Conservation (phyloP, 768 basidiomycete species). For the Clitopilus passeckerianus region DNA sequence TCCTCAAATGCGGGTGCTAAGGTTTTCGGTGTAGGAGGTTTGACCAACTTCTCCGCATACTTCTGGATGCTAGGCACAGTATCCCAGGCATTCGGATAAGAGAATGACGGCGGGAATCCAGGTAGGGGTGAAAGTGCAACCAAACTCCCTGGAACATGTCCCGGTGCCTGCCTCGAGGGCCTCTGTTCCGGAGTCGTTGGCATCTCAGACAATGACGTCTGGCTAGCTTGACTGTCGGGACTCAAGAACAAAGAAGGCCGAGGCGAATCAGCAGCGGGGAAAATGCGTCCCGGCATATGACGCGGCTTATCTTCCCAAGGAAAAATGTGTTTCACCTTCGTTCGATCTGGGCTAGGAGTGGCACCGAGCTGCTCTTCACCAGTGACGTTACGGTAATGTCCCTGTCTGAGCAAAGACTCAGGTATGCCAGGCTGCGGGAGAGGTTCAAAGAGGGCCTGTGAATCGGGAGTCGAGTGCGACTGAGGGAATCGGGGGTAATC, state of each 20-base stretch:
- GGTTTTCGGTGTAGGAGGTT: conserved; percentile 37
- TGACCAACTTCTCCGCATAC: conserved; percentile 60
- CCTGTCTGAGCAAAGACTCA: conserved; percentile 59
- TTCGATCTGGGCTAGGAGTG: conserved; percentile 59
- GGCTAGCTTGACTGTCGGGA: conserved; percentile 22
- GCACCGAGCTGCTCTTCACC: conserved; percentile 37
- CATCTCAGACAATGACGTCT: conserved; percentile 23
- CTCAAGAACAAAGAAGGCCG: conserved; percentile 40
- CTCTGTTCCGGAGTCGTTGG: conserved; percentile 31
- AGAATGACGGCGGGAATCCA: conserved; percentile 53
- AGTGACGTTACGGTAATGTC: conserved; percentile 66
- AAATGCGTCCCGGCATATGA: conserved; percentile 62
- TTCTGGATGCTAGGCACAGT: conserved; percentile 71
- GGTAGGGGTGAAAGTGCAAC: conserved; percentile 31
- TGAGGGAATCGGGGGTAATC: conserved; percentile 32
- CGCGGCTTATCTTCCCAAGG: conserved; percentile 91
- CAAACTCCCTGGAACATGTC: not conserved
- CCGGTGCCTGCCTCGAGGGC: conserved; percentile 14
- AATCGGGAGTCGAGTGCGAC: conserved; percentile 30
- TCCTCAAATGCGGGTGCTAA: conserved; percentile 49
- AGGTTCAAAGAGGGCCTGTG: conserved; percentile 53
- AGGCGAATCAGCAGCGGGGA: conserved; percentile 61
- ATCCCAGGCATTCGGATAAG: conserved; percentile 86
- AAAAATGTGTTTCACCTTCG: conserved; percentile 75
- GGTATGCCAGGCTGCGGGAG: conserved; percentile 62